Evolutionary conservation across 192 early-diverging fungal genomes (phyloP), one percentile per base, ranked within the genome.

Genomic region (Linderina pennispora): DNA sequence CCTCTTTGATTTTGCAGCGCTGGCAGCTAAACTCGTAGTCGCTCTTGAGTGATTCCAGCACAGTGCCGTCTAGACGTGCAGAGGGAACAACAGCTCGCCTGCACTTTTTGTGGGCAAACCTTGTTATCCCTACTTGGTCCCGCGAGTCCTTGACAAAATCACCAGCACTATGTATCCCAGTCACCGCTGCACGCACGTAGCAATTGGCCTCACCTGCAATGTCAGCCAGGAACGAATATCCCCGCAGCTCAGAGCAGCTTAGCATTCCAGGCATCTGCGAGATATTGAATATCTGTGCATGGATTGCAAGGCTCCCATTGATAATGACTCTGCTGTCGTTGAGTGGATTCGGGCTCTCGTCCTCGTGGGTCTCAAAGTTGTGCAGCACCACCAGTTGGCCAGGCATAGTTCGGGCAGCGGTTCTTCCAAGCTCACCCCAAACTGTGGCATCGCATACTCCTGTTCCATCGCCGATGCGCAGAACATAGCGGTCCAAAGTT

Each of bases 301-400:
- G 17, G 7, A 54, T 46, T 6, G 57, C 66, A 15, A n/a, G n/a
- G 39, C 66, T 53, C 36, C 58, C 59, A 16, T 50, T 69, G 26
- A 69, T 50, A 7, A 62, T 39, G 22, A 69, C 53, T 9, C 43
- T 47, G 28, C 58, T 55, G 13, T 56, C 36, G 22, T 56, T 55
- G 7, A n/a, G n/a, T n/a, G n/a, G n/a, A n/a, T n/a, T n/a, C n/a
- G n/a, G n/a, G n/a, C n/a, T n/a, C n/a, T n/a, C n/a, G n/a, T n/a
- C n/a, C n/a, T 49, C 48, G 21, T 43, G 23, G 2, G 58, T 52
- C 7, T 69, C 59, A 14, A 74, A 17, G 19, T 32, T 42, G 40
- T 43, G 24, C 52, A 60, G 23, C 36, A 74, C 49, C 6, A 74
- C 59, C 23, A 62, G 50, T 36, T 74, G 59, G 8, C 71, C 71